Evolutionary conservation across 75 land plant genomes (phyloP), one percentile per base, ranked within the genome.

Genomic region (Cupressus sempervirens): DNA sequence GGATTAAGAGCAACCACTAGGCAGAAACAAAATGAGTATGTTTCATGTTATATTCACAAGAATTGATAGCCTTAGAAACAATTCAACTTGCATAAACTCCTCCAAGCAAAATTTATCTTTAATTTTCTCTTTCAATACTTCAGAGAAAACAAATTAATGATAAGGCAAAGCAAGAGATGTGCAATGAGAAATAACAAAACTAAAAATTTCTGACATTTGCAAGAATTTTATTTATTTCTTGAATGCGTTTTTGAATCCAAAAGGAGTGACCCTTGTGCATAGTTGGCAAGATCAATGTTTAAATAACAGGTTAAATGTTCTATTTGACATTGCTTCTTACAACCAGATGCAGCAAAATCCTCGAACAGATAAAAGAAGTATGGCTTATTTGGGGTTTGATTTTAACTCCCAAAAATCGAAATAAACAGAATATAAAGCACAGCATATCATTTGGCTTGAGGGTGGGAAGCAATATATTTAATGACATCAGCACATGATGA

Each of bases 371-470:
- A 5, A 9, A 32, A 70, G 35, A 32, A 70, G 74, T 32, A 30
- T 12, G 2, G 72, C 26, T 68, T 68, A 32, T 10, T 32, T 70
- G 74, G n/a, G 11, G 32, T 70, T 70, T 12, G 32, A 32, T 11
- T 70, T 70, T 12, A 70, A 32, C 74, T 70, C 30, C 35, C 0
- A 9, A 70, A 70, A 70, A 7, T 70, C 74, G 10, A 70, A 11
- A 70, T 70, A 70, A 32, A 20, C 35, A 23, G 32, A 70, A 29
- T 30, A 10, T 23, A 10, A 23, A 20, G 32, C 5, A n/a, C 12
- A 43, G 2, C 14, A 43, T 43, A 18, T 40, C 74, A 89, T 74
- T 89, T 89, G 82, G 91, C 88, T 53, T 89, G 86, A 48, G 88
- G 88, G 77, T 89, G 86, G 29, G 84, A 23, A 52, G 88, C 80